Conservation (phyloP, 805 yeast species). For the Lipomyces orientalis region DNA sequence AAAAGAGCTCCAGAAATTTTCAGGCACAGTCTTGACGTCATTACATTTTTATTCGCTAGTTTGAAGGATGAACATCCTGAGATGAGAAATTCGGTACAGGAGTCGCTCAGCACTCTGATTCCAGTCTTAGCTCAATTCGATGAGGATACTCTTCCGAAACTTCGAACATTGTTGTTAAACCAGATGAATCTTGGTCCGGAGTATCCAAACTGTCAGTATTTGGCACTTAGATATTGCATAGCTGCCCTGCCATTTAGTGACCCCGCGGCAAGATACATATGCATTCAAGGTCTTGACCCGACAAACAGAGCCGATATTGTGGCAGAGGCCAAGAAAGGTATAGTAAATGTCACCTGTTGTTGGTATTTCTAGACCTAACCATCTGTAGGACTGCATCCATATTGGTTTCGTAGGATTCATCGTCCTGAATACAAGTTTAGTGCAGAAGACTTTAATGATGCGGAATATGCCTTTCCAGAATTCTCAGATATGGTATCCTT, state of each 20-base stretch:
- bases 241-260: constrained; percentile 70
- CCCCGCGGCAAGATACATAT: constrained; percentile 67
- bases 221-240: constrained; percentile 69
- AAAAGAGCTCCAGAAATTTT: constrained; percentile 42
- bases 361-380: neutral
- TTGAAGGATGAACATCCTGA: constrained; percentile 67
- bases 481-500: constrained; percentile 49
- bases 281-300: constrained; percentile 65
- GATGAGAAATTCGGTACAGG: constrained; percentile 70
- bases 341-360: neutral
- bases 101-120: constrained; percentile 66
- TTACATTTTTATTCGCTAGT: constrained; percentile 74
- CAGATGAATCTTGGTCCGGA: constrained; percentile 50
- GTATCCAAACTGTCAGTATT: constrained; percentile 61
- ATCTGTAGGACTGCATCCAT: constrained; percentile 68
- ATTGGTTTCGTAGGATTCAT: constrained; percentile 67
- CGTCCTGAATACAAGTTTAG: constrained; percentile 42
- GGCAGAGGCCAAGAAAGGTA: constrained; percentile 74
- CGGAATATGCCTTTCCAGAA: constrained; percentile 57
- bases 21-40: constrained; percentile 54
- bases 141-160: constrained; percentile 47
- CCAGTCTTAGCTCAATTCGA: constrained; percentile 50
- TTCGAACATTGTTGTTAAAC: constrained; percentile 50
- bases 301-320: constrained; percentile 70
- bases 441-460: constrained; percentile 47